Percentiles rank a stretch among this genome's conserved stretches.
Conservation (phyloP, 306 rosid species). For the Corylus heterophylla region DNA sequence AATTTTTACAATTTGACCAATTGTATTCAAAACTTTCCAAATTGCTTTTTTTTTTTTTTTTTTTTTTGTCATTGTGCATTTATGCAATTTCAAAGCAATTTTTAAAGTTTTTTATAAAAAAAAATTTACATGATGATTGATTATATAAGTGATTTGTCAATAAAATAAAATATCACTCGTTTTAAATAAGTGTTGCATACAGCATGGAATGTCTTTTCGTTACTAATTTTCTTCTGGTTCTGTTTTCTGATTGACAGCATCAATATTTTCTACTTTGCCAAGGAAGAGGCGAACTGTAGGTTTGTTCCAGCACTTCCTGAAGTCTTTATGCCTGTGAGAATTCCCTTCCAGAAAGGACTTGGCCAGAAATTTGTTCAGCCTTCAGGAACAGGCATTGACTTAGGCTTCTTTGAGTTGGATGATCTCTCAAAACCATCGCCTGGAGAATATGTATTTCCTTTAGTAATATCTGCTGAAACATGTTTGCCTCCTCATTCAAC, state of each 20-base stretch:
- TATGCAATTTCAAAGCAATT: too few relatives aligned
- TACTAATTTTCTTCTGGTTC: slow-evolving; percentile 27
- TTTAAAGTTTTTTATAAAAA: too few relatives aligned
- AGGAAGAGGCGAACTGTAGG: slow-evolving; percentile 76
- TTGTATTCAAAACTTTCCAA: too few relatives aligned
- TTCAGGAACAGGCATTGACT: slow-evolving; percentile 82
- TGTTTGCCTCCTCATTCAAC: slow-evolving; percentile 34
- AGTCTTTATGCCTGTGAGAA: slow-evolving; percentile 55
- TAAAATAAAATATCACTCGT: slow-evolving; percentile 6
- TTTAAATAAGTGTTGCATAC: slow-evolving; percentile 7
- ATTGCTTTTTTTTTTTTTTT: too few relatives aligned
- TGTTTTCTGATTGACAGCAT: slow-evolving; percentile 53
- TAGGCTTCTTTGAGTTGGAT: slow-evolving; percentile 82
- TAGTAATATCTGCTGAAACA: slow-evolving; percentile 81
- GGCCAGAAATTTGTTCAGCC: slow-evolving; percentile 79
- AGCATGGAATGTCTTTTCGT: slow-evolving; percentile 4
- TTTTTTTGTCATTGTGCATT: too few relatives aligned
- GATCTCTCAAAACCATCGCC: slow-evolving; percentile 88
- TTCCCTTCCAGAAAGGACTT: slow-evolving; percentile 79
- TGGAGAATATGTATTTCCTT: slow-evolving; percentile 70
- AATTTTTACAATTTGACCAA: too few relatives aligned
- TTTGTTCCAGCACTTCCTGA: slow-evolving; percentile 70
- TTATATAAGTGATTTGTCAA: background rate
- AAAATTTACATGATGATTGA: slow-evolving; percentile 2
- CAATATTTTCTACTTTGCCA: slow-evolving; percentile 77